Percentiles rank a stretch among this genome's conserved stretches.
Conservation (phyloP, 257 asterid species). For the Cruciata laevipes region DNA sequence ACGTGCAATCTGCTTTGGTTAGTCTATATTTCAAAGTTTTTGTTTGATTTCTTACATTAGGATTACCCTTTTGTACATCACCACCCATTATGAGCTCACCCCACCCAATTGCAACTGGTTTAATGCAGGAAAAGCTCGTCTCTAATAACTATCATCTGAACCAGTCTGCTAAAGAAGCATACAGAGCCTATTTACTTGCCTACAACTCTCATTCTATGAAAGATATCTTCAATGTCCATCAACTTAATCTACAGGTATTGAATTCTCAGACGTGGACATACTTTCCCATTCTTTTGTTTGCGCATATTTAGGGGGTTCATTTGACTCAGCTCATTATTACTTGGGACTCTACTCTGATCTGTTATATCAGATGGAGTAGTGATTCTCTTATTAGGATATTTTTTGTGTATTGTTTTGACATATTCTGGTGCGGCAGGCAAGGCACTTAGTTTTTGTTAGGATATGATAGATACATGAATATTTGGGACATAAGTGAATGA, state of each 20-base stretch:
- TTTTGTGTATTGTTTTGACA: not conserved
- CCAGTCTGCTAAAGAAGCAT: constrained; percentile 92
- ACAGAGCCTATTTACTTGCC: constrained; percentile 74
- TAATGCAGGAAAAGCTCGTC: constrained; percentile 64
- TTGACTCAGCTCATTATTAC: not conserved
- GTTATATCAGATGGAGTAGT: not conserved
- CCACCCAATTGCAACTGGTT: constrained; percentile 1
- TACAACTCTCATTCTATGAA: constrained; percentile 93
- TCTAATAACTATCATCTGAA: constrained; percentile 61
- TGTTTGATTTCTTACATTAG: not conserved
- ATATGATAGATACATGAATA: not conserved
- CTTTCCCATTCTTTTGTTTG: not conserved
- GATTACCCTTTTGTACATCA: not conserved
- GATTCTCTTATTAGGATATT: not conserved
- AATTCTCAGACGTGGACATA: not conserved
- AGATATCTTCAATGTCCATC: constrained; percentile 81
- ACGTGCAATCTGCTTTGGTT: constrained; percentile 86
- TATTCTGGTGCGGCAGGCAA: not conserved
- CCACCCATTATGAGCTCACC: not conserved
- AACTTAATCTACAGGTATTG: constrained; percentile 77
- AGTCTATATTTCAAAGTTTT: constrained; percentile 16
- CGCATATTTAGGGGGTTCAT: not conserved
- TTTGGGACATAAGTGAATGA: not conserved
- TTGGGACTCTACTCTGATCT: not conserved
- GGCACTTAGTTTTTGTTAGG: not conserved